phyloP scores from a whole-genome alignment of 169 alveolate genomes.

The Prorocentrum cordatum region DNA sequence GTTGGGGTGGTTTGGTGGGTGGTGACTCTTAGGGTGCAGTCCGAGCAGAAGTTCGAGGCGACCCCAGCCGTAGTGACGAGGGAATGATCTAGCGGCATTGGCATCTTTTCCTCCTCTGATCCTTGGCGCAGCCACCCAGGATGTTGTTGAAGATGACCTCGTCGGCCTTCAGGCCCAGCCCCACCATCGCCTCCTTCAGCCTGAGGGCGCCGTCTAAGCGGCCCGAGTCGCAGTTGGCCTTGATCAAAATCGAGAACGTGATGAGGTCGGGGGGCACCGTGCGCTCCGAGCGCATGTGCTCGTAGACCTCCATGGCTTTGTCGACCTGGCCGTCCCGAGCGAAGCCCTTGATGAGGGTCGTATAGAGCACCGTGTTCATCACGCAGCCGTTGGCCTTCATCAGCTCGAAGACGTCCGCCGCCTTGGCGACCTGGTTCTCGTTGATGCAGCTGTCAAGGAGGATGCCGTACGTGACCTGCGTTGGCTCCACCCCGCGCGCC shows the following conservation, averaged over 20 bases:
- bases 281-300: constrained; percentile 54
- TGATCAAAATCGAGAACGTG: constrained; percentile 59
- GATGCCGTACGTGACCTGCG: constrained; percentile 61
- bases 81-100: too few relatives aligned
- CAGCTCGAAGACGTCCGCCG: constrained; percentile 35
- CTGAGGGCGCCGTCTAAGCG: not conserved
- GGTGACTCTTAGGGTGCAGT: not conserved
- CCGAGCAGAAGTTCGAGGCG: too few relatives aligned
- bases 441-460: constrained; percentile 62
- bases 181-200: not conserved
- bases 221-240: constrained; percentile 57
- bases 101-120: constrained; percentile 7
- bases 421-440: constrained; percentile 50
- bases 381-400: constrained; percentile 44
- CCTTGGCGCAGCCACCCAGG: constrained; percentile 60
- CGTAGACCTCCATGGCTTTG: constrained; percentile 41
- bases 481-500: constrained; percentile 27
- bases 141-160: constrained; percentile 57
- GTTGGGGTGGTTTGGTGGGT: not conserved
- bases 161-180: not conserved
- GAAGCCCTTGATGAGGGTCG: constrained; percentile 64
- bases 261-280: constrained; percentile 61
- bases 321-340: constrained; percentile 62
- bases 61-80: too few relatives aligned
- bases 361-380: constrained; percentile 57